Evolutionary conservation across 2,329 filamentous ascomycete genomes (phyloP), one percentile per base, ranked within the genome.

Genomic region (Rhynchosporium secalis): DNA sequence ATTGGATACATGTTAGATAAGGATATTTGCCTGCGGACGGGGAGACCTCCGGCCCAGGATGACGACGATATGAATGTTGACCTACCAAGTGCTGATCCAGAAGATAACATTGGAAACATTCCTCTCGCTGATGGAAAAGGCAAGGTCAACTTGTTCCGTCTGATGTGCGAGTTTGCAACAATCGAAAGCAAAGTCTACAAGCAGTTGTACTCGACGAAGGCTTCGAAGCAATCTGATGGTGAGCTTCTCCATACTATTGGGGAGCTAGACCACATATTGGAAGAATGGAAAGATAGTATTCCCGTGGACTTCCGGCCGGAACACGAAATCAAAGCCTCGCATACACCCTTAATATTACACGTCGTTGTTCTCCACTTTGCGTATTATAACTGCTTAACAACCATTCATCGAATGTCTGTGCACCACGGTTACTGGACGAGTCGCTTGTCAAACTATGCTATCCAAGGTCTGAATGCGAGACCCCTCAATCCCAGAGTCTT

Each of bases 391-490:
- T 97, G 93, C 71, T 78, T 99, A 57, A 97, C 94, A 0, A 99
- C 95, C 0, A 97, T 99, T 67, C 95, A 99, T 75, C 91, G 95
- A 57, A 99, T 98, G 95, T 96, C 92, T 47, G 90, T 98, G 36
- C 95, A 98, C 71, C 93, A 97, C 73, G 95, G 95, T 13, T 97
- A 96, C 77, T 99, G 95, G 95, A 98, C 94, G 1, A 97, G 91
- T 72, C 86, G 95, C 43, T 78, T 99, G 46, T 96, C 93, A 43
- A 94, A 98, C 72, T 98, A 92, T 72, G 95, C 95, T 15, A 95
- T 98, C 61, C 91, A 96, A 75, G 95, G 95, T 0, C 80, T 97
- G 47, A 98, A 98, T 75, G 89, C 93, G 0, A 84, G 90, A 66
- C 93, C 95, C 0, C 78, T 99, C 59, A 99, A 98, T 73, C 95